These are phyloP conservation scores for Leucocoprinus leucothites DNA, from an alignment of 768 basidiomycete genomes.

Conservation along the genomic window DNA sequence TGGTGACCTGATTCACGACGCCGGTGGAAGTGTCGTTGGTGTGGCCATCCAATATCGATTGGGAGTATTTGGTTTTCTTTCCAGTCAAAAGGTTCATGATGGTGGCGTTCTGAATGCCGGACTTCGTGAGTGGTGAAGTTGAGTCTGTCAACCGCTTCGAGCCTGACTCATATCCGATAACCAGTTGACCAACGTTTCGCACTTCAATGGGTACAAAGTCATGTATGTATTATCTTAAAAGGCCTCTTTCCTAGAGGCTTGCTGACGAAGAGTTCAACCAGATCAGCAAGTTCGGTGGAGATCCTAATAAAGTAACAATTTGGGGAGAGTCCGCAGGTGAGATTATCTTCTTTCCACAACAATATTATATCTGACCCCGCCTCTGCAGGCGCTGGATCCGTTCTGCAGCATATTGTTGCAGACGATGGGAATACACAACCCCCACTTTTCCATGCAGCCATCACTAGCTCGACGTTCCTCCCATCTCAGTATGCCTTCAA, in stretches of 20 bases:
- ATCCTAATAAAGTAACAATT: slow-evolving; percentile 37
- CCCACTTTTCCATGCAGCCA: slow-evolving; percentile 39
- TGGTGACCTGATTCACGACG: slow-evolving; percentile 33
- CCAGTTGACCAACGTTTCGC: slow-evolving; percentile 45
- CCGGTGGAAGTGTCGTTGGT: slow-evolving; percentile 32
- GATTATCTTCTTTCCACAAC: not conserved
- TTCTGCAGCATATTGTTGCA: slow-evolving; percentile 46
- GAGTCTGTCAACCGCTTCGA: not conserved
- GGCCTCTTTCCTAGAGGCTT: too few species aligned
- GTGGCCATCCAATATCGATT: slow-evolving; percentile 44
- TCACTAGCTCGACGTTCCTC: slow-evolving; percentile 42
- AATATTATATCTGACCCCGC: not conserved
- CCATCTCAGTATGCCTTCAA: slow-evolving; percentile 45
- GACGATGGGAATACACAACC: slow-evolving; percentile 43
- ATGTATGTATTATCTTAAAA: slow-evolving; percentile 24
- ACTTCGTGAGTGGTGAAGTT: slow-evolving; percentile 31
- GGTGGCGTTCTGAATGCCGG: slow-evolving; percentile 46
- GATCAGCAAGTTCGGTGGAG: slow-evolving; percentile 41
- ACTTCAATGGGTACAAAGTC: slow-evolving; percentile 39
- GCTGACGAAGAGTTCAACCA: slow-evolving; percentile 13
- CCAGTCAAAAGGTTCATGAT: slow-evolving; percentile 39
- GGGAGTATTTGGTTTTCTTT: slow-evolving; percentile 45
- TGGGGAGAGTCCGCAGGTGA: slow-evolving; percentile 37
- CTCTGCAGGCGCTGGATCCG: slow-evolving; percentile 41
- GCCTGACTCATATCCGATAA: not conserved